Conservation (phyloP, 1,139 yeast species). For the Diutina siamensis region DNA sequence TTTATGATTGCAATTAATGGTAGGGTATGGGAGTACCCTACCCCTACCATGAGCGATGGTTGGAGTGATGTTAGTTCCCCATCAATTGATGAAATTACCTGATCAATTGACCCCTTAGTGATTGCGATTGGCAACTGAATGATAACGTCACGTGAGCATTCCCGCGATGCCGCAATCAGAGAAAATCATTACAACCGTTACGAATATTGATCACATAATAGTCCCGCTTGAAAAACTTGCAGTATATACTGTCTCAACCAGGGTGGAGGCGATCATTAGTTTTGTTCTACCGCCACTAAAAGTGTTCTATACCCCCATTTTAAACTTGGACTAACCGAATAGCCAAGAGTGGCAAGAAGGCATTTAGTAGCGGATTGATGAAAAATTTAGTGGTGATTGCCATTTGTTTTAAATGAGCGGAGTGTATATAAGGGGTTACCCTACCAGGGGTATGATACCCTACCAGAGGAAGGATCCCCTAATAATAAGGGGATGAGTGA, state of each 20-base stretch:
- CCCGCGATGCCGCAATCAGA: neutral
- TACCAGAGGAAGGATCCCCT: too few species aligned
- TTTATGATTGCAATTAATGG: too few species aligned
- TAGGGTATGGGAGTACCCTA: too few species aligned
- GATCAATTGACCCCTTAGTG: too few species aligned
- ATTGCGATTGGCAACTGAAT: too few species aligned
- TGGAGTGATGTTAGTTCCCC: neutral
- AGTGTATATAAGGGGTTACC: neutral
- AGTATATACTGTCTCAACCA: neutral
- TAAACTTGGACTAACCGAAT: conserved; percentile 4
- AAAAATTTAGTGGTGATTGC: neutral
- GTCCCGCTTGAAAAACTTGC: conserved; percentile 4
- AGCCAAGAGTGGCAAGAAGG: conserved; percentile 5
- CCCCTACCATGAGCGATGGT: too few species aligned
- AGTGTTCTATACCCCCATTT: conserved; percentile 4
- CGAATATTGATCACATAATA: neutral
- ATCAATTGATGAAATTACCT: neutral
- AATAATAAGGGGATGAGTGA: too few species aligned
- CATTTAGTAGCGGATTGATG: conserved; percentile 2
- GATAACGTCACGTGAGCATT: neutral
- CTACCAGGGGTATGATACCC: too few species aligned
- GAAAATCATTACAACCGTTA: neutral
- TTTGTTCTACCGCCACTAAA: conserved; percentile 3
- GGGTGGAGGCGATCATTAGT: conserved; percentile 4
- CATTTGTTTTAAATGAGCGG: neutral